phyloP scores from a whole-genome alignment of 164 flowering plant species.

The Annona cherimola region DNA sequence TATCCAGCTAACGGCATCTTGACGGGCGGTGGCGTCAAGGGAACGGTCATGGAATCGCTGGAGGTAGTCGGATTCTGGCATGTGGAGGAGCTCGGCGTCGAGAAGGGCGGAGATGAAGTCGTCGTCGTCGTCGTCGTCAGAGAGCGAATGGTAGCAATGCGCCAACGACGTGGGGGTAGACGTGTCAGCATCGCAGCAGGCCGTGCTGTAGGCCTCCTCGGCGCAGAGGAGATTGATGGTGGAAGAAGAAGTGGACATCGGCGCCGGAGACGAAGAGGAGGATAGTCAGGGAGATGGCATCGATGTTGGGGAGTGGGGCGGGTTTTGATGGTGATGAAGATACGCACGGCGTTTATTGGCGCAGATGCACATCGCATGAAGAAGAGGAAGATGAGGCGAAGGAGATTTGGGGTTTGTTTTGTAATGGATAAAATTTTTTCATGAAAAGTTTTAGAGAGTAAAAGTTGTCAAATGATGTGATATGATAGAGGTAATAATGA shows the following conservation, averaged over 20 bases:
- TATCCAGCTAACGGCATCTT: slow-evolving; percentile 59
- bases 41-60: slow-evolving; percentile 30
- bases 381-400: too few relatives aligned
- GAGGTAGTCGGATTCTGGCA: slow-evolving; percentile 37
- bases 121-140: not conserved
- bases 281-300: not conserved
- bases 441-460: too few relatives aligned
- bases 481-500: too few relatives aligned
- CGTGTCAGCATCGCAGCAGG: not conserved
- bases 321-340: not conserved
- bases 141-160: not conserved
- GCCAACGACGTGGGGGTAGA: not conserved
- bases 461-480: too few relatives aligned
- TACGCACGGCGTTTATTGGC: too few relatives aligned
- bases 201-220: not conserved
- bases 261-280: not conserved
- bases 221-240: not conserved
- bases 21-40: slow-evolving; percentile 40
- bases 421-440: too few relatives aligned
- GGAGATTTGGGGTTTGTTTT: too few relatives aligned
- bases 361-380: too few relatives aligned
- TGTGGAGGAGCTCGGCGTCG: slow-evolving; percentile 32
- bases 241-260: not conserved
- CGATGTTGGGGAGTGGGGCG: not conserved
- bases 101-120: slow-evolving; percentile 20